Conservation (phyloP, 768 basidiomycete species). For the Leccinum longicurvipes region DNA sequence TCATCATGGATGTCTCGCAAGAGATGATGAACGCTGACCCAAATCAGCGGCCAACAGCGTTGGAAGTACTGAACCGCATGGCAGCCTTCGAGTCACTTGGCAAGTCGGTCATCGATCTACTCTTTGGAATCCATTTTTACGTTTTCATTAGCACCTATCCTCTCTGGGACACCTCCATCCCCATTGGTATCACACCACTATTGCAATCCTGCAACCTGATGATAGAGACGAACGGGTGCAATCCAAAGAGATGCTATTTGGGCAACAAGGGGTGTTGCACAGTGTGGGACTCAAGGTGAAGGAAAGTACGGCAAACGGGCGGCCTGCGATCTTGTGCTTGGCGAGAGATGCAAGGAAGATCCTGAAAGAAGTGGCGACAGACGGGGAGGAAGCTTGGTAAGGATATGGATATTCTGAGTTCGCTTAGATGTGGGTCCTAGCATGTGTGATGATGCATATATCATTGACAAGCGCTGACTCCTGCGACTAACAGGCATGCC, state of each 20-base stretch:
- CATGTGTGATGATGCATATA: too few relatives aligned
- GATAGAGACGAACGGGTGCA: constrained; percentile 27
- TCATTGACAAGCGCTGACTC: too few relatives aligned
- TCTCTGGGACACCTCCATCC: constrained; percentile 64
- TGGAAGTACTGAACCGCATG: too few relatives aligned
- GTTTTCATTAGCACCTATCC: constrained; percentile 50
- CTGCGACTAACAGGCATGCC: too few relatives aligned
- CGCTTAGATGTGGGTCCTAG: too few relatives aligned
- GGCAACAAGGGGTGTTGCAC: constrained; percentile 56
- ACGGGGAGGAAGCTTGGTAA: too few relatives aligned
- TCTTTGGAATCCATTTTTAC: constrained; percentile 3
- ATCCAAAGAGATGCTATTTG: constrained; percentile 49
- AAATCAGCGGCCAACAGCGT: too few relatives aligned
- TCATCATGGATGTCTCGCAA: too few relatives aligned
- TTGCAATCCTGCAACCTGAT: constrained; percentile 51
- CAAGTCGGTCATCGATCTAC: constrained; percentile 60
- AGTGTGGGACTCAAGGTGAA: constrained; percentile 71
- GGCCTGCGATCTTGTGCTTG: constrained; percentile 69
- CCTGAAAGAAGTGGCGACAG: too few relatives aligned
- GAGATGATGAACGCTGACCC: too few relatives aligned
- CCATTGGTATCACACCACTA: constrained; percentile 58
- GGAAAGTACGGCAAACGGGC: constrained; percentile 66
- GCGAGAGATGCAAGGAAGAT: constrained; percentile 81
- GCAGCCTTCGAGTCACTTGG: constrained; percentile 25
- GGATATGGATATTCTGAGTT: too few relatives aligned